A percentile compares a stretch with the other conserved stretches of the same genome.
Conservation (phyloP, 805 yeast species). For the Suhomyces emberorum region DNA sequence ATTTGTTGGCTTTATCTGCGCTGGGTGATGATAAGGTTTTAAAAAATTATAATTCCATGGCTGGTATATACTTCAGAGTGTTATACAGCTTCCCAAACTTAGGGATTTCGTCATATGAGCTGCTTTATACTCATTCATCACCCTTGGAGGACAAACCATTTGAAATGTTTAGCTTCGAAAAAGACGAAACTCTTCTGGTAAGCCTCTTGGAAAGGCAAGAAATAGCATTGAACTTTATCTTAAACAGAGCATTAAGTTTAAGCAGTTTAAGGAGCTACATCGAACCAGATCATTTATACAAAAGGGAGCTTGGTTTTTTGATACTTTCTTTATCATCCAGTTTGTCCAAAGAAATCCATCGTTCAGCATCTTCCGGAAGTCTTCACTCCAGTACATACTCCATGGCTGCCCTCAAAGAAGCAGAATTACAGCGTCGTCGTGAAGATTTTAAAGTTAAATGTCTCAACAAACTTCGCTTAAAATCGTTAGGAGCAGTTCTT, state of each 20-base stretch:
- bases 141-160: slow-evolving; percentile 3
- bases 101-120: slow-evolving; percentile 8
- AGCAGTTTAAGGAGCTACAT: slow-evolving; percentile 15
- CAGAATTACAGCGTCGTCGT: slow-evolving; percentile 8
- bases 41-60: slow-evolving; percentile 9
- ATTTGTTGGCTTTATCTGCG: slow-evolving; percentile 20
- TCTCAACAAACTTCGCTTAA: slow-evolving; percentile 8
- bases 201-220: slow-evolving; percentile 24
- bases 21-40: neutral
- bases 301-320: slow-evolving; percentile 17
- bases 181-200: slow-evolving; percentile 7
- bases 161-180: neutral
- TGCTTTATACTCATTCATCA: neutral
- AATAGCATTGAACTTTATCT: slow-evolving; percentile 24
- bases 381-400: slow-evolving; percentile 14
- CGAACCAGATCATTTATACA: slow-evolving; percentile 11
- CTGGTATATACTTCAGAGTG: slow-evolving; percentile 24
- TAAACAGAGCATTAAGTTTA: slow-evolving; percentile 22
- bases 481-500: slow-evolving; percentile 21
- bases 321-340: slow-evolving; percentile 17
- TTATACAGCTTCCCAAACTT: slow-evolving; percentile 23
- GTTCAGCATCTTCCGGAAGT: slow-evolving; percentile 21
- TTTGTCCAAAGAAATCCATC: slow-evolving; percentile 22
- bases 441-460: slow-evolving; percentile 3
- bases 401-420: slow-evolving; percentile 4